Evolutionary conservation across 2,329 filamentous ascomycete species (phyloP), one percentile per base, ranked within the genome.

Genomic region (Penicillium aurantiogriseum): DNA sequence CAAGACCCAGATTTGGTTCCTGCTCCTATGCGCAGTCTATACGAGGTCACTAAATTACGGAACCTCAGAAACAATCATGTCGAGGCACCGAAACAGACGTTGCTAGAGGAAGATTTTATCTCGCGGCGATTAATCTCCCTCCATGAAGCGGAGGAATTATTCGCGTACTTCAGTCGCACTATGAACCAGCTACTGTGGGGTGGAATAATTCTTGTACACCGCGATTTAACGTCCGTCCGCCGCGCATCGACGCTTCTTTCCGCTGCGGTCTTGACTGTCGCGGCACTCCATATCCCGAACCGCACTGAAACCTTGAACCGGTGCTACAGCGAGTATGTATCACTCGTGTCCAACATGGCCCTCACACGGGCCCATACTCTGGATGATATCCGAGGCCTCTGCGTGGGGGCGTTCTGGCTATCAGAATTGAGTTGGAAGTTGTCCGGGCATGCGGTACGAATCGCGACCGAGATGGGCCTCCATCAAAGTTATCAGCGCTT

Each of bases 361-460:
- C 82, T 87, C 61, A 81, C 83, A 17, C 77, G 83, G 23, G 81
- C 83, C 31, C 81, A 85, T 55, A 81, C 79, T 25, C 71, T 84
- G 19, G 84, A 87, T 54, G 81, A 84, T 54, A 78, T 87, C 23
- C 78, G 84, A 2, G 85, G 83, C 4, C 77, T 87, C 38, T 85
- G 83, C 42, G 80, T 87, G 4, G 84, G 82, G 0, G 81, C 84
- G 0, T 87, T 86, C 63, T 87, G 85, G 85, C 75, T 87, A 0
- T 83, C 82, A 4, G 84, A 87, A 58, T 74, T 86, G 21, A 85
- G 82, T 4, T 86, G 85, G 83, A 86, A 83, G 63, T 74, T 87
- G 0, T 85, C 83, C 0, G 84, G 84, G 0, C 78, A 83, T 63
- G 83, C 83, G 0, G 81, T 85, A 1, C 78, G 83, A 25, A 83